phyloP scores from a whole-genome alignment of 2,329 filamentous ascomycete genomes.

The Microdochium trichocladiopsis region DNA sequence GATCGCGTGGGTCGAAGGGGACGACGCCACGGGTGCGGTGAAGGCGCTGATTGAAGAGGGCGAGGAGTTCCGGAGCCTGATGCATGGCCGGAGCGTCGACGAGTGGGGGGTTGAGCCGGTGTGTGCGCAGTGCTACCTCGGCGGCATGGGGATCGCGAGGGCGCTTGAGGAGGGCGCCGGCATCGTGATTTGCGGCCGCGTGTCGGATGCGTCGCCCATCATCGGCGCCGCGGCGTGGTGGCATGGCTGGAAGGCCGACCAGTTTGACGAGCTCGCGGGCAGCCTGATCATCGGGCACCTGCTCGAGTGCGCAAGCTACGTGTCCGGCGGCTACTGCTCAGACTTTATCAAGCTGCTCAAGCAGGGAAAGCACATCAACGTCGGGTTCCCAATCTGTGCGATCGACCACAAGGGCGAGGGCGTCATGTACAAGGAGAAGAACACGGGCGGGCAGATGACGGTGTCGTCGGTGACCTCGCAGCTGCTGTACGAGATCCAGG shows the following conservation, averaged over 20 bases:
- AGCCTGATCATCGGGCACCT: conserved; percentile 33
- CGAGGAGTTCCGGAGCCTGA: conserved; percentile 13
- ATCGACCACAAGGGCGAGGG: conserved; percentile 32
- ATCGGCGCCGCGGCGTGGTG: too few species aligned
- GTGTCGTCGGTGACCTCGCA: conserved; percentile 10
- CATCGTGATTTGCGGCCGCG: conserved; percentile 29
- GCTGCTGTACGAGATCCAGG: conserved; percentile 18
- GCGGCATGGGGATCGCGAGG: conserved; percentile 28
- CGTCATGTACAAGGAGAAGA: conserved; percentile 16
- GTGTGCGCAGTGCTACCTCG: conserved; percentile 31
- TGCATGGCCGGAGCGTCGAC: conserved; percentile 7
- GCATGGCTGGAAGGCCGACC: conserved; percentile 26
- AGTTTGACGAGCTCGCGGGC: conserved; percentile 35
- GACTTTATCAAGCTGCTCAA: conserved; percentile 35
- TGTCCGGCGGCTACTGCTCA: conserved; percentile 38
- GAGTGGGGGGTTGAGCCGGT: conserved; percentile 12
- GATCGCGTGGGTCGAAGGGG: conserved; percentile 19
- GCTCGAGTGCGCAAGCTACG: conserved; percentile 36
- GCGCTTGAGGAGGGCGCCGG: conserved; percentile 24
- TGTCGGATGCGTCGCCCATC: conserved; percentile 31
- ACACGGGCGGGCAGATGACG: conserved; percentile 12
- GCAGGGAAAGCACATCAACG: conserved; percentile 25
- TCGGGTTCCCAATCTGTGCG: conserved; percentile 42
- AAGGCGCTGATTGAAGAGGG: conserved; percentile 13
- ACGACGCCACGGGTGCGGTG: conserved; percentile 15